phyloP scores from a whole-genome alignment of 2,329 filamentous ascomycete genomes.

The Arthroderma uncinatum region DNA sequence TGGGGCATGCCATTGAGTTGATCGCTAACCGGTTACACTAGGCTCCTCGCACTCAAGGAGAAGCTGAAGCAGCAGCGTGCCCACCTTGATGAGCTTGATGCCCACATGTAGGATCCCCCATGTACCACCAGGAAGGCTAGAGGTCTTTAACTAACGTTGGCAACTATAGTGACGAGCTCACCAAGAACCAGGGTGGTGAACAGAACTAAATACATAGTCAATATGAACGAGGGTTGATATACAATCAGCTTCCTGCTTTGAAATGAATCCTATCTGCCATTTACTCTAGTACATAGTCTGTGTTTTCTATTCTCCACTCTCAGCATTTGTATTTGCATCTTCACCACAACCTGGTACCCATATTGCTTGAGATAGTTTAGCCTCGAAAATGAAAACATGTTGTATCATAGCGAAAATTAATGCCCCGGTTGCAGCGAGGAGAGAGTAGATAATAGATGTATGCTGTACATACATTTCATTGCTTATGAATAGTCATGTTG shows the following conservation, averaged over 20 bases:
- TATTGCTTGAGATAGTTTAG: background rate
- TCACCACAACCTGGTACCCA: background rate
- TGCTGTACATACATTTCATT: too few species aligned
- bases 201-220: slow-evolving; percentile 29
- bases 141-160: background rate
- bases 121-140: background rate
- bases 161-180: slow-evolving; percentile 58
- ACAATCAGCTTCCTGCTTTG: background rate
- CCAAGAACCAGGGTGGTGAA: slow-evolving; percentile 60
- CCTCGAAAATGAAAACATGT: background rate
- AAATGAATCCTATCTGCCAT: background rate
- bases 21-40: slow-evolving; percentile 17
- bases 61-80: slow-evolving; percentile 64
- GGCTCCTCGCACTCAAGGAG: slow-evolving; percentile 57
- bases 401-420: background rate
- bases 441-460: too few species aligned
- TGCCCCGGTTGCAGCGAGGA: too few species aligned
- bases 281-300: background rate
- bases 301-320: slow-evolving; percentile 1
- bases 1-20: background rate
- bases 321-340: background rate
- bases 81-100: slow-evolving; percentile 73
- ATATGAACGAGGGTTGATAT: background rate
- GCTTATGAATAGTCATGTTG: too few species aligned
- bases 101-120: slow-evolving; percentile 61